Conservation (phyloP, 2,329 filamentous ascomycete species). For the Cytospora leucostoma region DNA sequence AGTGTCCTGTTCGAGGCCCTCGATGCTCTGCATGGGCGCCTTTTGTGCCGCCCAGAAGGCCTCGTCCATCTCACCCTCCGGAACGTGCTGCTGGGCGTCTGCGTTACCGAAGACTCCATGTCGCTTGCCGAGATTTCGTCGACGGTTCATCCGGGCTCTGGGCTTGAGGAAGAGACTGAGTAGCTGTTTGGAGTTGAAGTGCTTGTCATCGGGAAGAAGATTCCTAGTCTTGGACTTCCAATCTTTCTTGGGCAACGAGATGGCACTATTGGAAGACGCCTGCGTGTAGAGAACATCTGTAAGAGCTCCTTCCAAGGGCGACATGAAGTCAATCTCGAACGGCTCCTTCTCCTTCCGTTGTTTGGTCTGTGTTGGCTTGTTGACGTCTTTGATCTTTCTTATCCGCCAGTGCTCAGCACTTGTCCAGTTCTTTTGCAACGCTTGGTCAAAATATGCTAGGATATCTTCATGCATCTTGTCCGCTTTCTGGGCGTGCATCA, state of each 20-base stretch:
- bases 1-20: slow-evolving; percentile 51
- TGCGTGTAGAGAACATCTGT: slow-evolving; percentile 80
- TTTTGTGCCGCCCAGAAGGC: slow-evolving; percentile 88
- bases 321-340: slow-evolving; percentile 89
- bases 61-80: slow-evolving; percentile 83
- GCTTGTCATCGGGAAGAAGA: slow-evolving; percentile 93
- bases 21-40: slow-evolving; percentile 47
- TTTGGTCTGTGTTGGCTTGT: slow-evolving; percentile 63
- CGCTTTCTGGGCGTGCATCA: slow-evolving; percentile 66
- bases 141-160: slow-evolving; percentile 77
- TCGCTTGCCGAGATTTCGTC: slow-evolving; percentile 55
- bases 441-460: slow-evolving; percentile 96
- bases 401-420: slow-evolving; percentile 99
- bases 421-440: slow-evolving; percentile 94
- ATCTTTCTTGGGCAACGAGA: slow-evolving; percentile 87
- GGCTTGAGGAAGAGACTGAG: slow-evolving; percentile 92
- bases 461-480: slow-evolving; percentile 87
- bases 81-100: slow-evolving; percentile 51
- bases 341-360: slow-evolving; percentile 93
- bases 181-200: slow-evolving; percentile 92
- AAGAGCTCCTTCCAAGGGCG: slow-evolving; percentile 69
- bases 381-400: slow-evolving; percentile 79
- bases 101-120: slow-evolving; percentile 45
- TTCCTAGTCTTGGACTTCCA: slow-evolving; percentile 95
- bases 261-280: slow-evolving; percentile 76